These are phyloP conservation scores for Lophium mytilinum DNA, from an alignment of 495 filamentous ascomycete species.

Conservation along the genomic window DNA sequence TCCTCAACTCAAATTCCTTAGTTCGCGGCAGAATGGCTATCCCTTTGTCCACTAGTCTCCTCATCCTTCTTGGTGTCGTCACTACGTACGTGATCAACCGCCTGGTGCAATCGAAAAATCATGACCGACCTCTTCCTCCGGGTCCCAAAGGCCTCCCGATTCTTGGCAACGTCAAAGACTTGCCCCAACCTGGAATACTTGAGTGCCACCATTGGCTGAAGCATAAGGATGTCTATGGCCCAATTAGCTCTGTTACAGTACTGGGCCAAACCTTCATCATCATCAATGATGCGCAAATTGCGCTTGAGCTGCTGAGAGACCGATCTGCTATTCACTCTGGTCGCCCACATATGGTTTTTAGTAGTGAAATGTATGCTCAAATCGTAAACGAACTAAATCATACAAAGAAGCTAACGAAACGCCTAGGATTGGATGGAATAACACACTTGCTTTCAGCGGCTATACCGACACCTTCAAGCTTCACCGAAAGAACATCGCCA, in stretches of 20 bases:
- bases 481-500: slow-evolving; percentile 10
- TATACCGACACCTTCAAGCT: slow-evolving; percentile 8
- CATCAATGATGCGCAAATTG: slow-evolving; percentile 18
- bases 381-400: too few relatives aligned
- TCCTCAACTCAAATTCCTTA: too few relatives aligned
- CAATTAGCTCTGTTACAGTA: slow-evolving; percentile 19
- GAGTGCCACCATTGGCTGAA: slow-evolving; percentile 9
- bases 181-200: slow-evolving; percentile 4
- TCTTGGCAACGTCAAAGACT: slow-evolving; percentile 13
- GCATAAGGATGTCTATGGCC: slow-evolving; percentile 10
- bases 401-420: too few relatives aligned
- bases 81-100: too few relatives aligned
- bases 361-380: slow-evolving; percentile 1
- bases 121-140: slow-evolving; percentile 13
- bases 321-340: slow-evolving; percentile 3
- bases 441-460: slow-evolving; percentile 1
- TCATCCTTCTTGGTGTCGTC: too few relatives aligned
- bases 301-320: slow-evolving; percentile 17
- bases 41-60: too few relatives aligned
- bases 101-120: too few relatives aligned
- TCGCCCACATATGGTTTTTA: slow-evolving; percentile 1
- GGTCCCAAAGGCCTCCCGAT: slow-evolving; percentile 13
- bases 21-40: too few relatives aligned
- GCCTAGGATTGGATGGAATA: slow-evolving; percentile 14
- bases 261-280: slow-evolving; percentile 24